Evolutionary conservation across 2,329 filamentous ascomycete genomes (phyloP).

Genomic region (Ascochyta pisi): DNA sequence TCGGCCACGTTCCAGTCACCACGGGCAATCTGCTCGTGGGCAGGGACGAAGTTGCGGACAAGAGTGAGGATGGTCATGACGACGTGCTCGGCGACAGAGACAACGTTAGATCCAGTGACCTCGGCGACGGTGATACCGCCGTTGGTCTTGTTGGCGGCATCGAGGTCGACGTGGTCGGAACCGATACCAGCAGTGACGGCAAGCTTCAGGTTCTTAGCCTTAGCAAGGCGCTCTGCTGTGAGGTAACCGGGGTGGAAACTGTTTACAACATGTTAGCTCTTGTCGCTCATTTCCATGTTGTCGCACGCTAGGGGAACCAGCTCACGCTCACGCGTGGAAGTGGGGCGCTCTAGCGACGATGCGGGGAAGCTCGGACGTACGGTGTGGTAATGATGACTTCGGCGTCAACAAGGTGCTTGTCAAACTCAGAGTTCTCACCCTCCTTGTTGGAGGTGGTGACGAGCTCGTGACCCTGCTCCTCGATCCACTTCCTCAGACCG

Average conservation of each 20-base stretch:
- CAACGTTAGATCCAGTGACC: slow-evolving; percentile 97
- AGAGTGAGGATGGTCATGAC: slow-evolving; percentile 98
- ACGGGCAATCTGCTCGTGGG: slow-evolving; percentile 87
- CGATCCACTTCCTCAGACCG: slow-evolving; percentile 95
- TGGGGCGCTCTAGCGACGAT: slow-evolving; percentile 37
- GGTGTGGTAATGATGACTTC: slow-evolving; percentile 99
- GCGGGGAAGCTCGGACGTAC: slow-evolving; percentile 59
- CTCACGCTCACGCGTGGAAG: slow-evolving; percentile 27
- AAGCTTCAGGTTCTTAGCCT: slow-evolving; percentile 98
- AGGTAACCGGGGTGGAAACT: slow-evolving; percentile 99
- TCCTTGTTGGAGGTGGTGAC: slow-evolving; percentile 99
- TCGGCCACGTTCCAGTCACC: slow-evolving; percentile 96
- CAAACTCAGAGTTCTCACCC: slow-evolving; percentile 88
- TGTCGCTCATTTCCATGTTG: slow-evolving; percentile 3
- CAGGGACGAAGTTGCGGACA: slow-evolving; percentile 97
- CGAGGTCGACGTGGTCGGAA: slow-evolving; percentile 96
- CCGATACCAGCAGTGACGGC: slow-evolving; percentile 97
- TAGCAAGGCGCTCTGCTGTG: slow-evolving; percentile 91
- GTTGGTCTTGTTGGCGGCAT: slow-evolving; percentile 98
- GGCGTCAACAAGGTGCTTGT: slow-evolving; percentile 93
- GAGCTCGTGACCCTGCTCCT: slow-evolving; percentile 94
- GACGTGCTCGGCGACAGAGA: slow-evolving; percentile 98
- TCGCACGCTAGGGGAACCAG: slow-evolving; percentile 9
- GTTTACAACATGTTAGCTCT: slow-evolving; percentile 16
- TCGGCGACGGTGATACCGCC: slow-evolving; percentile 96